Base-by-base conservation (phyloP, 768 basidiomycete genomes). In the Rubroboletus satanas region DNA sequence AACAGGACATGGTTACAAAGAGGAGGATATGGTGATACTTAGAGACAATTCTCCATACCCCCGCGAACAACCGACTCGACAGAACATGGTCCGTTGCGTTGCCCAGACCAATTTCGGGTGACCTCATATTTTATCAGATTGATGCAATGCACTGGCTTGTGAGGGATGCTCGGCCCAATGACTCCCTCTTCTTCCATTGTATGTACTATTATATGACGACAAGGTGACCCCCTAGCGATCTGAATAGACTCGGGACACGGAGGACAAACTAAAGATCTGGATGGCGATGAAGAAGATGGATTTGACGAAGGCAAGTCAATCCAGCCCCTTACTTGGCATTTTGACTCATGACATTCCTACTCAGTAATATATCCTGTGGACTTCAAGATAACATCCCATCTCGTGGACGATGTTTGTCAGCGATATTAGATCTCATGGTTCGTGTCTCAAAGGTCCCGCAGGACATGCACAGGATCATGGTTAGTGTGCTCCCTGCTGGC, bases 71-170 rank as follows among this genome's bases (percentile, higher is more conserved):
- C 96, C 96, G 0, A 98, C 95, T 0, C 75, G 74, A 53, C 78
- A 79, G 26, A 98, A 98, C 68, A 95, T 99, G 37, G 79, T 90
- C 39, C 29, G 82, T 69, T n/a, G 21, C 28, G 23, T 52, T 41
- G 8, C 28, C 5, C 31, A 45, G 44, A 26, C 11, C 23, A 47
- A 21, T n/a, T 31, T 45, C 2, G 3, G 8, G 3, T 12, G 31
- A 35, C 12, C 45, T 62, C 31, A 59, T 12, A 2, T 42, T 44
- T 48, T 37, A 35, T 12, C 58, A 88, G 83, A 64, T 92, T 18
- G 71, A 78, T 43, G 93, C 88, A 5, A 95, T 96, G 91, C 78
- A 83, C 55, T 98, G 94, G 95, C 84, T 99, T n/a, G 90, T 94
- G 17, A 73, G 71, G 15, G 87, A 79, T 57, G 93, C 95, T 12